phyloP scores from a whole-genome alignment of 257 asterid genomes.

The Solanum paucissectum region DNA sequence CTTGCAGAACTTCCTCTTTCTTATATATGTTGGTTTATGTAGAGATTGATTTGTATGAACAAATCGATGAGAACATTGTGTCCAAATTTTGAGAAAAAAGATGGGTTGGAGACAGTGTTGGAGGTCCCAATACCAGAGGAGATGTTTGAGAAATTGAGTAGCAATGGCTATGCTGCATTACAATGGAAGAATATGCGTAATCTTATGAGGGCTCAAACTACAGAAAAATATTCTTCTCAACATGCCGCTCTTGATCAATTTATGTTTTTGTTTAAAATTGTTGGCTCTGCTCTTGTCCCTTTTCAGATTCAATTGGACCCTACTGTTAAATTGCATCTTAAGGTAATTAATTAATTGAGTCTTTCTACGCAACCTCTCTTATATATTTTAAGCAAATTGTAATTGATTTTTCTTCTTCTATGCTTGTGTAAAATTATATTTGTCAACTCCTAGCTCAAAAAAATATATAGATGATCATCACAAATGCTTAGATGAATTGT shows the following conservation, averaged over 20 bases:
- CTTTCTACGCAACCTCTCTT: background rate
- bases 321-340: constrained; percentile 32
- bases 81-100: constrained; percentile 59
- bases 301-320: constrained; percentile 42
- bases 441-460: background rate
- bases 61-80: constrained; percentile 45
- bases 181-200: constrained; percentile 76
- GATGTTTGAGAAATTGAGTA: constrained; percentile 64
- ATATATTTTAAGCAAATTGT: background rate
- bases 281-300: constrained; percentile 75
- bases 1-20: background rate
- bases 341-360: constrained; percentile 21
- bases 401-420: background rate
- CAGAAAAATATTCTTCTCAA: constrained; percentile 19
- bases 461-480: background rate
- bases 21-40: background rate
- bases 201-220: constrained; percentile 31
- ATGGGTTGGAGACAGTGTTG: constrained; percentile 67
- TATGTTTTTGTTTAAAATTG: constrained; percentile 58
- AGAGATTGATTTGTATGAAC: background rate
- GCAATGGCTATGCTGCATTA: constrained; percentile 22
- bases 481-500: background rate
- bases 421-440: background rate
- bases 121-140: constrained; percentile 91
- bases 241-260: constrained; percentile 38